Evolutionary conservation across 768 basidiomycete species (phyloP).

Genomic region (Tephrocybe rancida): DNA sequence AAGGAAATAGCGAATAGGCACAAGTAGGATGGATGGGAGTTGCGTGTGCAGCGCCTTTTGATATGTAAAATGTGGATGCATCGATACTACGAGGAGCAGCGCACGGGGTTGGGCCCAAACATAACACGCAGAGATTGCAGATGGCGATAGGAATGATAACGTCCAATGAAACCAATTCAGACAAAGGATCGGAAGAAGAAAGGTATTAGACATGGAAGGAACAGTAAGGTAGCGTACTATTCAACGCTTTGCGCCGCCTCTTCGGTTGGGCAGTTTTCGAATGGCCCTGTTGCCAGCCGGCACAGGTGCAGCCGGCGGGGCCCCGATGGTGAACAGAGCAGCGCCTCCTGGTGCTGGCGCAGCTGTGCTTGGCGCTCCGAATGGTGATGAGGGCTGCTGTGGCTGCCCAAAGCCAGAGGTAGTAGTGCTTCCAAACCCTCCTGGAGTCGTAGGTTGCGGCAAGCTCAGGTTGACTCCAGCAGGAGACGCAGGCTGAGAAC

Average conservation of each 20-base stretch:
- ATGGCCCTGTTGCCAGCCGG: slow-evolving; percentile 42
- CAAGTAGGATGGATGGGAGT: slow-evolving; percentile 1
- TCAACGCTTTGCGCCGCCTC: slow-evolving; percentile 41
- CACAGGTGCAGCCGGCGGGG: slow-evolving; percentile 44
- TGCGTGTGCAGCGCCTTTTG: slow-evolving; percentile 1
- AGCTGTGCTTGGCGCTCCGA: slow-evolving; percentile 39
- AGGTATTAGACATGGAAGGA: slow-evolving; percentile 1
- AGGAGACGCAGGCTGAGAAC: slow-evolving; percentile 62
- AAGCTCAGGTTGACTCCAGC: slow-evolving; percentile 40
- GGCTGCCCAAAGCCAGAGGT: slow-evolving; percentile 39
- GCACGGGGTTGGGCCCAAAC: slow-evolving; percentile 7
- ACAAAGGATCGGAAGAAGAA: not conserved
- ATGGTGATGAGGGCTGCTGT: slow-evolving; percentile 43
- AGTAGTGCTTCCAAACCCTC: slow-evolving; percentile 41
- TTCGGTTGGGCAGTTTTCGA: slow-evolving; percentile 58
- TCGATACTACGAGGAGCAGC: not conserved
- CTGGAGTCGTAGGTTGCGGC: slow-evolving; percentile 37
- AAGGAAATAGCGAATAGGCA: slow-evolving; percentile 3
- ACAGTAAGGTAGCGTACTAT: not conserved
- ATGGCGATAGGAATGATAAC: not conserved
- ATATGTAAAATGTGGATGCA: not conserved
- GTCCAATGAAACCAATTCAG: not conserved
- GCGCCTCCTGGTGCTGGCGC: slow-evolving; percentile 39
- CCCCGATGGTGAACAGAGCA: slow-evolving; percentile 62
- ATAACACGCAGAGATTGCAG: not conserved